Evolutionary conservation across 2,329 filamentous ascomycete genomes (phyloP), one percentile per base, ranked within the genome.

Genomic region (Rhinocladiella similis): DNA sequence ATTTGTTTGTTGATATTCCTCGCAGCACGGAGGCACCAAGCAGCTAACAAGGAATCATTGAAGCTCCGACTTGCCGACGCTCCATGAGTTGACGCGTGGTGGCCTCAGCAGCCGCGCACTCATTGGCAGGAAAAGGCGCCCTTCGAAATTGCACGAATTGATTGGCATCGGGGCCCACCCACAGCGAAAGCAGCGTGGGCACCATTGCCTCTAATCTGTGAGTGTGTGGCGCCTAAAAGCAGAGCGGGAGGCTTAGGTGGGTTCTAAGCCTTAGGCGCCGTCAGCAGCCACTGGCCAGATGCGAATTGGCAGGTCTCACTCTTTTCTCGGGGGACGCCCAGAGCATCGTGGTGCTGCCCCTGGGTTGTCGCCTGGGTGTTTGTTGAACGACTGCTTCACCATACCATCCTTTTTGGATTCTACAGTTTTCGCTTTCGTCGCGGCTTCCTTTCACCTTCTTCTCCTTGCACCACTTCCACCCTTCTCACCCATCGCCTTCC

Each of bases 401-500:
- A 19, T 16, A 25, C 51, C 54, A 35, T 4, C 3, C 14, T 45
- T 36, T 36, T 53, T 18, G 20, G 16, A 39, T 12, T 48, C 46
- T 52, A 19, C 38, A 41, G 5, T 41, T 41, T 16, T 41, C n/a
- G 38, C 18, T 41, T 18, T 41, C 38, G 10, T n/a, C 29, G 25
- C 47, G 33, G 38, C 13, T 36, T 13, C 36, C 20, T 46, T 33
- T 39, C 47, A 14, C 38, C 36, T 45, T 52, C 35, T 60, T 51
- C 57, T 60, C 52, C 50, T 60, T 62, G 22, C 33, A 18, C 41
- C 46, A 54, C 45, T 36, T 50, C 51, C 36, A 48, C 43, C 43
- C 47, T 54, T 22, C 36, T 50, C 55, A 59, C 50, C 54, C 49
- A 58, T 56, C 72, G 65, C 68, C 27, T 46, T 54, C 42, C 43